Conservation (phyloP, 163 green algal genomes). For the Dunaliella salina region DNA sequence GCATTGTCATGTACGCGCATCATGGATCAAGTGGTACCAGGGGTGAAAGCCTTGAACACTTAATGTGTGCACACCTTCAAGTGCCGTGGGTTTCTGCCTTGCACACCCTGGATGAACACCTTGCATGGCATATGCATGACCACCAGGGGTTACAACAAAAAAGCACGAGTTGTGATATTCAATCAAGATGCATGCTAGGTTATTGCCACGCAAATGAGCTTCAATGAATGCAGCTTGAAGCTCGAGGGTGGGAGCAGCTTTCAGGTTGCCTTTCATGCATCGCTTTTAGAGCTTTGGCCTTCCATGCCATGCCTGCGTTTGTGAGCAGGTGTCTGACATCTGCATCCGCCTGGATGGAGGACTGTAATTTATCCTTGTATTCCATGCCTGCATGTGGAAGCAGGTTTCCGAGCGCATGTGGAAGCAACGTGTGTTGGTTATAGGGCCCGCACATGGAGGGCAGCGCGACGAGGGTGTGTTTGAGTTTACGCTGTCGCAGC, state of each 20-base stretch:
- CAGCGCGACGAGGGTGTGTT: conserved; percentile 18
- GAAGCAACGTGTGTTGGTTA: conserved; percentile 12
- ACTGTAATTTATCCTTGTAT: background rate
- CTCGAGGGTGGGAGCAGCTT: no score
- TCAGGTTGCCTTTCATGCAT: no score
- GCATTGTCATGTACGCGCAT: no score
- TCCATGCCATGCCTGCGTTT: background rate
- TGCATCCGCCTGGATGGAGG: no score
- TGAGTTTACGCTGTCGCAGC: conserved; percentile 24
- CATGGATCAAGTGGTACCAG: no score
- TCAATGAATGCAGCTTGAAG: no score
- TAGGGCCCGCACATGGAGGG: background rate
- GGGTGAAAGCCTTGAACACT: no score
- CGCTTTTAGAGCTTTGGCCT: no score
- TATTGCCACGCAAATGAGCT: no score
- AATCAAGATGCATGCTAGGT: no score
- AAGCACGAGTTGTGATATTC: no score
- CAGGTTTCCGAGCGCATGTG: conserved; percentile 22
- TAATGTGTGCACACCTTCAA: background rate
- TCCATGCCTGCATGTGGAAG: background rate
- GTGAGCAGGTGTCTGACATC: background rate
- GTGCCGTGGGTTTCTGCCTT: background rate
- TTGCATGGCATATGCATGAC: background rate
- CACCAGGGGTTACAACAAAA: no score
- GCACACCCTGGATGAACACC: background rate